Evolutionary conservation across 1,284 basidiomycete species (phyloP).

Genomic region (Apiotrichum porosum): DNA sequence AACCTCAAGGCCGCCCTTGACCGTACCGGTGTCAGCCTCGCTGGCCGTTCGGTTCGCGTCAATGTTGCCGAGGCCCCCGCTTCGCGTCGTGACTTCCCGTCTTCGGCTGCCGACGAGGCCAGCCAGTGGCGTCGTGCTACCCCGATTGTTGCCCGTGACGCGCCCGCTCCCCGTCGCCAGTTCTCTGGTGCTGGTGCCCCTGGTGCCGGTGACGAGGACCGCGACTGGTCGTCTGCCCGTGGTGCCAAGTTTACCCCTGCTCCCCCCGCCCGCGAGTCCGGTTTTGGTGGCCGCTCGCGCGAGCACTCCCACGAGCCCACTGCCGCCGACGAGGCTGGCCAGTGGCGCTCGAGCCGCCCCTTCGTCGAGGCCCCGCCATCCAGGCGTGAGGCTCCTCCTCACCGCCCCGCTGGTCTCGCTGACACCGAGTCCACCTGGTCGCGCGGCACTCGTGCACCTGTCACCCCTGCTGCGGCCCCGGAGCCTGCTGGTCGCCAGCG

Average conservation of each 20-base stretch:
- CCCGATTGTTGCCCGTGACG: constrained; percentile 63
- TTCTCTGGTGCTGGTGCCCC: constrained; percentile 24
- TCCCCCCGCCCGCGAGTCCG: constrained; percentile 43
- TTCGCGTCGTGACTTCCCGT: constrained; percentile 31
- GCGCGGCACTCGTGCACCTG: constrained; percentile 53
- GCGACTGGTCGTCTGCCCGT: constrained; percentile 50
- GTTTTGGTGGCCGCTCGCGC: constrained; percentile 26
- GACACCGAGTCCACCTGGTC: constrained; percentile 66
- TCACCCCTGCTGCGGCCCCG: constrained; percentile 67
- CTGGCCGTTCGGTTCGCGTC: constrained; percentile 75
- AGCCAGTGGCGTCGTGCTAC: constrained; percentile 79
- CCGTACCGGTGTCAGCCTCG: constrained; percentile 59
- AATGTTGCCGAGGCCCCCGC: constrained; percentile 84
- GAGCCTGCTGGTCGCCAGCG: constrained; percentile 71
- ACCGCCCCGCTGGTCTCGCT: constrained; percentile 41
- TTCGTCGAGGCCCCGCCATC: constrained; percentile 20
- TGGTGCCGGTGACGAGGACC: constrained; percentile 29
- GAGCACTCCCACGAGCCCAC: constrained; percentile 12
- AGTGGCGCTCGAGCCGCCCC: constrained; percentile 52
- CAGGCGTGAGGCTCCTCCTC: constrained; percentile 28
- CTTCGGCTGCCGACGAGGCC: constrained; percentile 51
- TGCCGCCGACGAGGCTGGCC: constrained; percentile 51
- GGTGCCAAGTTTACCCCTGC: constrained; percentile 50
- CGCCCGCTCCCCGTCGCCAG: constrained; percentile 25
- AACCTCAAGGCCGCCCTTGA: constrained; percentile 75